Evolutionary conservation across 1,284 basidiomycete genomes (phyloP).

Genomic region (Ustilago bromivora): DNA sequence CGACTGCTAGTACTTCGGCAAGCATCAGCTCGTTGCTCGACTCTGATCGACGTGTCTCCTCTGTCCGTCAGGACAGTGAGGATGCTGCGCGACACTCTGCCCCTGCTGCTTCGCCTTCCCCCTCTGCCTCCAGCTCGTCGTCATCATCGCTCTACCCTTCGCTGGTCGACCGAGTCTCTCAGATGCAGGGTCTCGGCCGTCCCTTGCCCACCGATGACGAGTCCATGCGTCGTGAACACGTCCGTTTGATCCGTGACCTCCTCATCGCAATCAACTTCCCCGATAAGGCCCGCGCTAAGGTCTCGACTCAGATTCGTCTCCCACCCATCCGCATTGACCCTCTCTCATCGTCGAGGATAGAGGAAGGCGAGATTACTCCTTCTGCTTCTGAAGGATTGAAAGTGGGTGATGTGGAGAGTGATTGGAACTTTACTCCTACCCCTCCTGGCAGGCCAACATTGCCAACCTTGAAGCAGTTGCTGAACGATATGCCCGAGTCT

Average conservation of each 20-base stretch:
- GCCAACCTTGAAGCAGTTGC: slow-evolving; percentile 52
- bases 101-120: slow-evolving; percentile 18
- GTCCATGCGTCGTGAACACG: slow-evolving; percentile 42
- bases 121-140: slow-evolving; percentile 18
- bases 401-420: slow-evolving; percentile 21
- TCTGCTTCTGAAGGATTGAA: background rate
- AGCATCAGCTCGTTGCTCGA: slow-evolving; percentile 48
- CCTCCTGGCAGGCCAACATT: slow-evolving; percentile 44
- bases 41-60: slow-evolving; percentile 14
- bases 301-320: slow-evolving; percentile 22
- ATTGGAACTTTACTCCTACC: slow-evolving; percentile 39
- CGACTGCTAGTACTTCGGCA: slow-evolving; percentile 30
- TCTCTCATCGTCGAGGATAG: background rate
- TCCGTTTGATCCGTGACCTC: slow-evolving; percentile 54
- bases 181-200: slow-evolving; percentile 49
- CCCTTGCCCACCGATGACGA: slow-evolving; percentile 18
- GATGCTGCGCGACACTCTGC: slow-evolving; percentile 22
- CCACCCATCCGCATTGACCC: slow-evolving; percentile 36
- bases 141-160: slow-evolving; percentile 49
- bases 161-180: slow-evolving; percentile 40
- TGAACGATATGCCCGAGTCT: slow-evolving; percentile 40
- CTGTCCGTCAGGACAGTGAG: slow-evolving; percentile 31
- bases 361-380: slow-evolving; percentile 45
- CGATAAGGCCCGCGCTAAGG: slow-evolving; percentile 28
- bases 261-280: slow-evolving; percentile 63